These are phyloP conservation scores for Cucurbita pepo DNA, from an alignment of 306 rosid genomes.

Conservation along the genomic window DNA sequence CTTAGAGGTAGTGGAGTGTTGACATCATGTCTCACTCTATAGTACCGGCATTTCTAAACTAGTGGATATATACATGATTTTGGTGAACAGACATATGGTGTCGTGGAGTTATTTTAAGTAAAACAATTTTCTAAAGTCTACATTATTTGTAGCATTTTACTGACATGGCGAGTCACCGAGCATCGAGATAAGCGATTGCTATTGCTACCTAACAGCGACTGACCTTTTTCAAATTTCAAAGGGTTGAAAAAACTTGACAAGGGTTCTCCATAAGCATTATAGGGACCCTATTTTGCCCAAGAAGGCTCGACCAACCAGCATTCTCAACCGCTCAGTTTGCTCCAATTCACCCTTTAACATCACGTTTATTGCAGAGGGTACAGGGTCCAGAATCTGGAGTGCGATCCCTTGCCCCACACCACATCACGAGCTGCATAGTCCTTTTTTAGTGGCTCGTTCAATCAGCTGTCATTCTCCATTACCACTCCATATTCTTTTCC, in stretches of 20 bases:
- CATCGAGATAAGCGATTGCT: neutral
- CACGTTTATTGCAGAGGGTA: neutral
- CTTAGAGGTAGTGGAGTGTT: too few species aligned
- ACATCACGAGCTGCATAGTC: constrained; percentile 6
- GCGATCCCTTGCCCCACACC: neutral
- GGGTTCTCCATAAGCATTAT: neutral
- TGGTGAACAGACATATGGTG: too few species aligned
- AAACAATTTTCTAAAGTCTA: neutral
- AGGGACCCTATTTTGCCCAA: neutral
- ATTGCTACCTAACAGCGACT: neutral
- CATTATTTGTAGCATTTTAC: neutral
- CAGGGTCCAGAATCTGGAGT: neutral
- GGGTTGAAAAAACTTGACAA: neutral
- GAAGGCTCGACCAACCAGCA: neutral
- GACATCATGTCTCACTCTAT: too few species aligned
- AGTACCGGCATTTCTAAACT: too few species aligned
- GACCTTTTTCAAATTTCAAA: neutral
- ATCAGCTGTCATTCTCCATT: neutral
- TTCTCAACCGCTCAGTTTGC: neutral
- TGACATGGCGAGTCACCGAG: neutral
- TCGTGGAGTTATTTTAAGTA: too few species aligned
- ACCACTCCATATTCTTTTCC: neutral
- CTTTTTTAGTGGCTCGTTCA: neutral
- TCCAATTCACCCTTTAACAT: neutral
- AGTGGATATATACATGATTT: too few species aligned